Conservation (phyloP, 192 early-diverging fungal genomes). For the Backusella sp. region DNA sequence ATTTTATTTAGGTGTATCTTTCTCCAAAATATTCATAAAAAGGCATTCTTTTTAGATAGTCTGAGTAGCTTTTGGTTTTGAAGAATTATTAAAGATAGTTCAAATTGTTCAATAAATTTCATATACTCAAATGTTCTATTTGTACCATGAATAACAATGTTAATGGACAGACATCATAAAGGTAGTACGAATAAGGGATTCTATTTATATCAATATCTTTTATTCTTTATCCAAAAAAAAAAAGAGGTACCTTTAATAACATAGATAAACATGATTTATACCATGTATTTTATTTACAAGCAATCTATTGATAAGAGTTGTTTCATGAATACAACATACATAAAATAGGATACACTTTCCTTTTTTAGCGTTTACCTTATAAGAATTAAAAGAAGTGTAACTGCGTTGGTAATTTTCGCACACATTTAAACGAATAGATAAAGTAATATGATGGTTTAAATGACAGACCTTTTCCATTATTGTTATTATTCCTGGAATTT, state of each 20-base stretch:
- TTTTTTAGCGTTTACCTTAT: neutral
- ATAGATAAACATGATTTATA: neutral
- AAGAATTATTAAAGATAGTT: neutral
- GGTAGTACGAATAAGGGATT: neutral
- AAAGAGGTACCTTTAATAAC: neutral
- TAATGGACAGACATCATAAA: neutral
- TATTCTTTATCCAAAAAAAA: neutral
- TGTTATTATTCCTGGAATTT: neutral
- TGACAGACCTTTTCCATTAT: neutral
- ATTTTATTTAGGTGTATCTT: no score
- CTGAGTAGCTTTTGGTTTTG: neutral
- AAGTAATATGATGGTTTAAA: neutral
- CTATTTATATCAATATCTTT: neutral
- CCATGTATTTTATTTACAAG: neutral
- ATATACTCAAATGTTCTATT: neutral
- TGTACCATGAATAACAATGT: neutral
- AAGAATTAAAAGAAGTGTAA: neutral
- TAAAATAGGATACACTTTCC: constrained; percentile 3
- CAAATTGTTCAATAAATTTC: neutral
- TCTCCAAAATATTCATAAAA: neutral
- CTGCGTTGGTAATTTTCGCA: neutral
- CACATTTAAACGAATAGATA: neutral
- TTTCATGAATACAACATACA: neutral
- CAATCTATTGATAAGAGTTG: neutral
- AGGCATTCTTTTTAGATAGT: neutral